Percentiles rank a stretch among this genome's conserved stretches.
phyloP scores from a whole-genome alignment of 2,329 filamentous ascomycete species.

The Bipolaris zeicola region DNA sequence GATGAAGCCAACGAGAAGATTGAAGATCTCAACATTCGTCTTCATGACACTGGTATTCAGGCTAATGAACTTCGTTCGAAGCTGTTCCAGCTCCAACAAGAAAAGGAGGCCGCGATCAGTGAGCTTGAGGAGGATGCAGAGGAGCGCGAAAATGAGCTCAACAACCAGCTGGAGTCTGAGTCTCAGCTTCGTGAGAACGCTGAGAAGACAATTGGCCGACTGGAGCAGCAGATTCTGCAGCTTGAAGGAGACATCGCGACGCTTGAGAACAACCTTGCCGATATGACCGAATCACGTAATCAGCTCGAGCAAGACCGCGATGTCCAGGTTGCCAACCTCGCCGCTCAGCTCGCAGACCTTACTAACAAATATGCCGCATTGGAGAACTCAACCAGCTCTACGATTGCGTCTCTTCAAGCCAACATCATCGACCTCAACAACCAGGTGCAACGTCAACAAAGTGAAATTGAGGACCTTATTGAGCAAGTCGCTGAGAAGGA shows the following conservation, averaged over 20 bases:
- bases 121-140: slow-evolving; percentile 46
- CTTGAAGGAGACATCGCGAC: slow-evolving; percentile 43
- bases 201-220: slow-evolving; percentile 44
- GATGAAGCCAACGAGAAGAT: slow-evolving; percentile 52
- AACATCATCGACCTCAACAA: slow-evolving; percentile 52
- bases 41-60: slow-evolving; percentile 51
- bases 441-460: slow-evolving; percentile 46
- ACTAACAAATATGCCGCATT: slow-evolving; percentile 39
- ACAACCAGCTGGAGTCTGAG: slow-evolving; percentile 48
- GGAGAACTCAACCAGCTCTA: slow-evolving; percentile 39
- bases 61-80: slow-evolving; percentile 57
- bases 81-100: slow-evolving; percentile 53
- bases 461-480: slow-evolving; percentile 46
- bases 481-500: slow-evolving; percentile 35
- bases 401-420: slow-evolving; percentile 40
- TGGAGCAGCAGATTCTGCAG: slow-evolving; percentile 42
- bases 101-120: slow-evolving; percentile 48
- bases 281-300: slow-evolving; percentile 40
- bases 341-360: slow-evolving; percentile 43
- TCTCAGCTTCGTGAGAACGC: slow-evolving; percentile 45
- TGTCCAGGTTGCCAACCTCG: slow-evolving; percentile 42
- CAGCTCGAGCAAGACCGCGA: slow-evolving; percentile 40
- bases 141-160: slow-evolving; percentile 49
- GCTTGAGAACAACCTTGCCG: slow-evolving; percentile 25
- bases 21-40: slow-evolving; percentile 47